Base-by-base conservation (phyloP, 345 rosid species). In the Ceriops decandra region DNA sequence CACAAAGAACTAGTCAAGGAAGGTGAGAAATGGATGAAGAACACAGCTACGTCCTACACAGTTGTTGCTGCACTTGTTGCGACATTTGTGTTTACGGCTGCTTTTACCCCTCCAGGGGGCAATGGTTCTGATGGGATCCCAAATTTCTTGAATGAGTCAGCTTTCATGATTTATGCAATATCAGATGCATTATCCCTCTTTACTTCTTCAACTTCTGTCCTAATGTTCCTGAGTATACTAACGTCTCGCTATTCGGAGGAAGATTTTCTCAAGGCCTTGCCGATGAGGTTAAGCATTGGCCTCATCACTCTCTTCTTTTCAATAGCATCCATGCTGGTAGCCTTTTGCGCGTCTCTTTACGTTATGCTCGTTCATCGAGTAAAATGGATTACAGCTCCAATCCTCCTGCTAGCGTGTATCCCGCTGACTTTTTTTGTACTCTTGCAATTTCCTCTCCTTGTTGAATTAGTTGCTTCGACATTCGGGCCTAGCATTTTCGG, bases 61-160 rank as follows among this genome's bases (percentile, higher is more conserved):
- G 72, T 67, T 7, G 77, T 68, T 7, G 77, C 71, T 3, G 20
- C 71, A 1, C 72, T 67, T 16, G 60, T 73, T 6, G 67, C 67
- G 9, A 62, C 72, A 4, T 52, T 54, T 6, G 57, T 62, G 54
- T 67, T 73, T 62, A 31, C 77, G 0, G 47, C 72, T 0, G 66
- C 72, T 19, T 35, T 56, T 19, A 60, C 71, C 11, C 52, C 67
- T 22, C 77, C 77, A 0, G 72, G 77, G 5, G 72, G 77, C 5
- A 60, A 9, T 16, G n/a, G 42, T 5, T 13, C 54, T 6, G 5
- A 19, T 4, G 72, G 77, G 46, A 26, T 56, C 67, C 77, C 77
- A 19, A 9, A n/a, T 13, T 22, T 67, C 38, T 2, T 54, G 32
- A 30, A 67, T 6, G 10, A 51, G 0, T 2, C 28, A 1, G 38